Base-by-base conservation (phyloP, 176 grass and related monocot species). In the Carex cristatella region DNA sequence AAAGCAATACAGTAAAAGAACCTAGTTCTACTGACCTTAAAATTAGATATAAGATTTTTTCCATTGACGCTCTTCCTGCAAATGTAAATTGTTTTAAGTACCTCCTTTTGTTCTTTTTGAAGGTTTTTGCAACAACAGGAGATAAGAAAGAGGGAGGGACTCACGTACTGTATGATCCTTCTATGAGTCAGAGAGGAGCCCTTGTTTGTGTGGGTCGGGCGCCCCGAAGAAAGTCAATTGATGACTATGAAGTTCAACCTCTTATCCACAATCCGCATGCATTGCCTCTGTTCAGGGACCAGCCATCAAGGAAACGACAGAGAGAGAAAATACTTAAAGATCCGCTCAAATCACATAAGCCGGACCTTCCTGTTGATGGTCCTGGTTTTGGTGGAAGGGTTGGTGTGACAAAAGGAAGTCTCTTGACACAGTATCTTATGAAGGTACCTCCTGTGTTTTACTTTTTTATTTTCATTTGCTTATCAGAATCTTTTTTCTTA, bases 201-300 rank as follows among this genome's bases (percentile, higher is more conserved):
- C 88, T 94, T 91, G 93, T 94, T 54, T 98, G 95, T 89, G 92
- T 92, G 73, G 95, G 95, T 85, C 86, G 95, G 61, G 95, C 95
- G 82, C 92, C 93, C 14, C 89, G 95, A 83, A 94, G 91, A 85
- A 90, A 92, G 71, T 98, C 95, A 81, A 79, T 98, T 79, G 95
- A 98, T 86, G 95, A 98, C 87, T 98, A 85, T 83, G 95, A 93
- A 83, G 87, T 93, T 74, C 86, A 98, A 85, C 95, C 95, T 83
- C 85, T 94, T 71, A 98, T 98, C 85, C 95, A 98, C 79, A 94
- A 98, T 66, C 95, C 93, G 15, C 95, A 98, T 89, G 95, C 95
- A 61, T 87, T 98, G 53, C 95, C 91, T 27, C 80, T 98, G 40
- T 98, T 98, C 74, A 94, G 95, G 88, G 93, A 98, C 77, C 87